Base-by-base conservation (phyloP, 257 asterid genomes). In the Jacaranda copaia region DNA sequence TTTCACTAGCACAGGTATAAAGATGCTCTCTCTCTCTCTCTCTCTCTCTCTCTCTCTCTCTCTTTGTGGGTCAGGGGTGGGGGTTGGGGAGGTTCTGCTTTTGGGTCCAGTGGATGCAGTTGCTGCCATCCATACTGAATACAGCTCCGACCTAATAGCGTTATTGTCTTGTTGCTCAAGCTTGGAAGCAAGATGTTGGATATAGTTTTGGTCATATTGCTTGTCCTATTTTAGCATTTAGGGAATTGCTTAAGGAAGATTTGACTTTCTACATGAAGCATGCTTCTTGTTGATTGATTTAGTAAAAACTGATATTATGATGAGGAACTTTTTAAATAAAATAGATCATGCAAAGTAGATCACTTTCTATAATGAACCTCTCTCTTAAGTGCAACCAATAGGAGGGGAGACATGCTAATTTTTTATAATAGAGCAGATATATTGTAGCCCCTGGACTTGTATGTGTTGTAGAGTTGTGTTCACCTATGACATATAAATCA, bases 401-500 rank as follows among this genome's bases (percentile, higher is more conserved):
- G 60, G 40, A 18, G 62, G 57, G 77, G 56, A 60, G 48, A 38
- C 10, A 60, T 48, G 59, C 72, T 51, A 58, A 58, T 46, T 61
- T 36, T 8, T 42, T 10, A 4, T 32, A 25, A 16, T 65, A 58
- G 48, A 38, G 13, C 65, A 38, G 49, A 15, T 15, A 9, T 74
- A 67, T 58, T 63, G 35, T 43, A 20, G 8, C 42, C 60, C 73
- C 57, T 69, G 68, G 63, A 68, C 70, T 62, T 48, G 56, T 55
- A n/a, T 69, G 60, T 42, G 18, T 57, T 67, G 46, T 70, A 40
- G 61, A 62, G 39, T 45, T 38, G 25, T 46, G 16, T 35, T 48
- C 58, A 15, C 64, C 59, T n/a, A n/a, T 19, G 61, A 55, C 43
- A 55, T 72, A 46, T 61, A 38, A 51, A 51, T 40, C 63, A 66